Percentiles rank a stretch among this genome's conserved stretches.
Conservation (phyloP, 768 basidiomycete genomes). For the Hygrophorus pudorinus region DNA sequence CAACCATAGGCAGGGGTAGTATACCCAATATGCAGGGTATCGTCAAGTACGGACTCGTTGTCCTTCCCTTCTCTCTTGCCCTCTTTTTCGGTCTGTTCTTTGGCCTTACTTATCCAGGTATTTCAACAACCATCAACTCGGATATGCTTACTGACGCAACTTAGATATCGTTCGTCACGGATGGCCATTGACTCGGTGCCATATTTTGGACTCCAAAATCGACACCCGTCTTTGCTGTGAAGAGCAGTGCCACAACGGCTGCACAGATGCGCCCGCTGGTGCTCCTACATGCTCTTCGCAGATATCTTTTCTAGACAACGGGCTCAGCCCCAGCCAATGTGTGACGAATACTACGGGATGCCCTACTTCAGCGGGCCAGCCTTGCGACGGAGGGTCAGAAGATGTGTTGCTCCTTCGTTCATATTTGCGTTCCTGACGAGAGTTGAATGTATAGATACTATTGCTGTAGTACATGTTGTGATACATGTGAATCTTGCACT, state of each 20-base stretch:
- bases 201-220: constrained; percentile 8
- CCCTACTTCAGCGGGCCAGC: constrained; percentile 6
- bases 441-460: constrained; percentile 4
- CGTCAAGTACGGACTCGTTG: too few species aligned
- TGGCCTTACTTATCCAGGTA: constrained; percentile 12
- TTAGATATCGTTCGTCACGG: constrained; percentile 13
- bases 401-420: not conserved
- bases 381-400: constrained; percentile 12
- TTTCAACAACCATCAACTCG: not conserved
- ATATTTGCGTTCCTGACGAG: not conserved
- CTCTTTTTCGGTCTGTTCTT: constrained; percentile 15
- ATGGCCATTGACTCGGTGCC: constrained; percentile 14
- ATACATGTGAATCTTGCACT: constrained; percentile 9
- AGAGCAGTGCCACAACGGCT: constrained; percentile 5
- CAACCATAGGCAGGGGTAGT: too few species aligned
- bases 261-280: constrained; percentile 6
- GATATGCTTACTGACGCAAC: not conserved
- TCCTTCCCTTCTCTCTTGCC: constrained; percentile 1
- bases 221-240: constrained; percentile 12
- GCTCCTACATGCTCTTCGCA: constrained; percentile 5
- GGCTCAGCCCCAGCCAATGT: constrained; percentile 8
- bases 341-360: constrained; percentile 7
- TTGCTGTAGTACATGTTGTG: constrained; percentile 11
- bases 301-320: constrained; percentile 9
- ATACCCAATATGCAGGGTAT: too few species aligned